Conservation (phyloP, 805 yeast genomes). For the Cyberlindnera mississippiensis region DNA sequence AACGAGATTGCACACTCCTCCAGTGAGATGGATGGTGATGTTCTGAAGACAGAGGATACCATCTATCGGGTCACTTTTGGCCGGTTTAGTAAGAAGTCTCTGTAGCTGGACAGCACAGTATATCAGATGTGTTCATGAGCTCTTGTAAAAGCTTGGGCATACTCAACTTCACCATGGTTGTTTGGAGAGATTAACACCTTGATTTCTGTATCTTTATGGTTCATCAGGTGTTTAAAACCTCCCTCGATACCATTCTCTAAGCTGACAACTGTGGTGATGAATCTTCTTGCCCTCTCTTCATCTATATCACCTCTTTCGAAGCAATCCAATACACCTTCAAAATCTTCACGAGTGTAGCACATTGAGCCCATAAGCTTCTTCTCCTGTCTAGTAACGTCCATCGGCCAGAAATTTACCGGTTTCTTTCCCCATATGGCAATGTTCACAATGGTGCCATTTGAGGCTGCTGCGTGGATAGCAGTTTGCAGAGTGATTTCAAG, state of each 20-base stretch:
- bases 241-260: constrained; percentile 38
- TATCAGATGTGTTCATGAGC: too few relatives aligned
- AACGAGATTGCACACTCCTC: constrained; percentile 26
- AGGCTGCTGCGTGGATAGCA: constrained; percentile 36
- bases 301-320: constrained; percentile 36
- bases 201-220: constrained; percentile 42
- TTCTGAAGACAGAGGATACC: constrained; percentile 7
- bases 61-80: constrained; percentile 7
- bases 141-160: too few relatives aligned
- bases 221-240: constrained; percentile 41
- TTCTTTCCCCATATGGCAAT: constrained; percentile 48
- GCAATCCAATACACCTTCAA: constrained; percentile 40
- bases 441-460: constrained; percentile 42
- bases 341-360: constrained; percentile 42
- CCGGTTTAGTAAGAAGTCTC: constrained; percentile 3
- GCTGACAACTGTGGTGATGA: constrained; percentile 38
- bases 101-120: too few relatives aligned
- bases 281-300: constrained; percentile 32
- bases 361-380: constrained; percentile 42
- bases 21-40: constrained; percentile 16
- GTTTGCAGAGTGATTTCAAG: constrained; percentile 42
- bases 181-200: constrained; percentile 42
- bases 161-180: too few relatives aligned
- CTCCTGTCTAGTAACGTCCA: constrained; percentile 41
- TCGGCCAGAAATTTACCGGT: constrained; percentile 40